Evolutionary conservation across 768 basidiomycete genomes (phyloP).

Genomic region (Mycena vitilis): DNA sequence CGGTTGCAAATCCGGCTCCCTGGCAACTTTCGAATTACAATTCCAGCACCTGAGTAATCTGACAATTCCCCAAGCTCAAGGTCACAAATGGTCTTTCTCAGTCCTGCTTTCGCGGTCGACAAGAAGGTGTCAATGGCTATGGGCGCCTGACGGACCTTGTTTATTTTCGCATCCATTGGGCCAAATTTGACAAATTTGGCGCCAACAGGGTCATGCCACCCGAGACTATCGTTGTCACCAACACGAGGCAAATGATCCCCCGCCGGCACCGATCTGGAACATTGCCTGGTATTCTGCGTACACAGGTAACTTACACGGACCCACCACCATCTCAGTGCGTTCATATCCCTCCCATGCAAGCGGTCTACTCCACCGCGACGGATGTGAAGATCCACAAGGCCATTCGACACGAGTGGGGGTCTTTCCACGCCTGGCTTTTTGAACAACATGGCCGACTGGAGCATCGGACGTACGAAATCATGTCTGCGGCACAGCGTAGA

Average conservation of each 20-base stretch:
- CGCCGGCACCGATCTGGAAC: slow-evolving; percentile 20
- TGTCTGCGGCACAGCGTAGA: slow-evolving; percentile 19
- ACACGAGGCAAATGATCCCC: slow-evolving; percentile 33
- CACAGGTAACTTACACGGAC: neutral
- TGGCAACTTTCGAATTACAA: too few species aligned
- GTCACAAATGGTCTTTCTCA: too few species aligned
- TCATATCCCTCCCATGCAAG: slow-evolving; percentile 23
- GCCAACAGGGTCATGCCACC: slow-evolving; percentile 31
- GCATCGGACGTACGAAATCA: slow-evolving; percentile 25
- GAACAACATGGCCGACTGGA: slow-evolving; percentile 23
- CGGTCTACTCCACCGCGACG: slow-evolving; percentile 32
- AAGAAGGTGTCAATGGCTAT: too few species aligned
- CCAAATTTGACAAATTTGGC: slow-evolving; percentile 17
- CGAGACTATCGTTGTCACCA: slow-evolving; percentile 20
- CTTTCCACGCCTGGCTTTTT: slow-evolving; percentile 32
- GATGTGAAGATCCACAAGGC: slow-evolving; percentile 35
- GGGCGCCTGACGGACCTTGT: slow-evolving; percentile 33
- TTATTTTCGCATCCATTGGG: neutral
- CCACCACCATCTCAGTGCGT: neutral
- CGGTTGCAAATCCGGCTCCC: too few species aligned
- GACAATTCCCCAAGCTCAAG: too few species aligned
- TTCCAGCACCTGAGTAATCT: too few species aligned
- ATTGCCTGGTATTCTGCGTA: slow-evolving; percentile 18
- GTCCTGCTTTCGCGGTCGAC: too few species aligned
- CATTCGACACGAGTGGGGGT: slow-evolving; percentile 32